Evolutionary conservation across 2,329 filamentous ascomycete species (phyloP).

Genomic region (Mariannaea elegans): DNA sequence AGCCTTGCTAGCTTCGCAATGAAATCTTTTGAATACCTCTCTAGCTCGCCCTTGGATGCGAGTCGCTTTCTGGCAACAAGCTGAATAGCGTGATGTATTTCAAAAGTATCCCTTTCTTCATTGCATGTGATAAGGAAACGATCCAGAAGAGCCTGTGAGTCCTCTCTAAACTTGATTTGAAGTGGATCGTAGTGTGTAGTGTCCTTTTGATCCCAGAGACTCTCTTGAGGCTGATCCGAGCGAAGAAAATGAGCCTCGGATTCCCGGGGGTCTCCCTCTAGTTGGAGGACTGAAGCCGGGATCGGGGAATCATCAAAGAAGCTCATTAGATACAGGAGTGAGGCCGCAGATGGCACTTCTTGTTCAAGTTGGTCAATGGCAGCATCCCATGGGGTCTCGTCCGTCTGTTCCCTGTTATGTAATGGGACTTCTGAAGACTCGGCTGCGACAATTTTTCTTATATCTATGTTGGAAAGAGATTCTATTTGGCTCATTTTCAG

Average conservation of each 20-base stretch:
- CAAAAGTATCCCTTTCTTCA: not conserved
- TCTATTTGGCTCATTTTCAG: not conserved
- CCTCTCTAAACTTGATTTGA: not conserved
- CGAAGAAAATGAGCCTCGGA: not conserved
- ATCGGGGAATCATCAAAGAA: not conserved
- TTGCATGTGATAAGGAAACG: not conserved
- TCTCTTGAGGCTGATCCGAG: not conserved
- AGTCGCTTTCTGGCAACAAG: not conserved
- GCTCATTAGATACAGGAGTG: not conserved
- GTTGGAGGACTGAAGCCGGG: not conserved
- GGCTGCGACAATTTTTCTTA: not conserved
- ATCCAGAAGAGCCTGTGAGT: not conserved
- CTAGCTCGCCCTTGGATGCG: not conserved
- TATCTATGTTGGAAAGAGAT: not conserved
- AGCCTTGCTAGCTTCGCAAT: slow-evolving; percentile 1
- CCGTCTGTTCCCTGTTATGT: not conserved
- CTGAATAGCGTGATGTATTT: not conserved
- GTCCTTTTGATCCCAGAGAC: not conserved
- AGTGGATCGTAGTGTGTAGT: not conserved
- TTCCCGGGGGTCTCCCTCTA: not conserved
- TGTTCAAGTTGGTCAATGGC: not conserved
- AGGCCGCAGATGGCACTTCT: not conserved
- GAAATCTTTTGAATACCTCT: slow-evolving; percentile 4
- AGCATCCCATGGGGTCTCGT: not conserved
- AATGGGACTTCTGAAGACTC: not conserved